phyloP scores from a whole-genome alignment of 2,329 filamentous ascomycete species.

The Botryosphaeria dothidea region DNA sequence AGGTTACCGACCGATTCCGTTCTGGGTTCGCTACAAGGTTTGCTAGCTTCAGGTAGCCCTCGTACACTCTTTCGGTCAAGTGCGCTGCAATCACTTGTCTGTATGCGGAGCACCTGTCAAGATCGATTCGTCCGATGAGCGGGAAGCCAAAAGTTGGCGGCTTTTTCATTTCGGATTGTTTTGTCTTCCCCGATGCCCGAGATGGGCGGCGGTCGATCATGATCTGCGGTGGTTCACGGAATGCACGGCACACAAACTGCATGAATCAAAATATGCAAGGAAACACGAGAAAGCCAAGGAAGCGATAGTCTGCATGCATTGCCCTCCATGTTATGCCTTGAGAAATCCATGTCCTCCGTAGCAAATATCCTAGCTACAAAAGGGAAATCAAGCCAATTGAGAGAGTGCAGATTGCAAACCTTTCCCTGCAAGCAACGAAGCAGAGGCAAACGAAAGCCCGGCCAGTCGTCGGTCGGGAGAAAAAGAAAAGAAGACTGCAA shows the following conservation, averaged over 20 bases:
- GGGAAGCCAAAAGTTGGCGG: background rate
- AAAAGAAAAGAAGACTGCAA: slow-evolving; percentile 8
- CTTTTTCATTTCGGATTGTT: background rate
- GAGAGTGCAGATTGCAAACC: background rate
- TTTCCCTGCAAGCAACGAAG: background rate
- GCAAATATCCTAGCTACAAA: background rate
- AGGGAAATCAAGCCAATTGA: background rate
- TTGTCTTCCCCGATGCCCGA: background rate
- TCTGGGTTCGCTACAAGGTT: too few species aligned
- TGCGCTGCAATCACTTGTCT: too few species aligned
- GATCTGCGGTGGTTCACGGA: background rate
- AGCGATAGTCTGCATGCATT: slow-evolving; percentile 2
- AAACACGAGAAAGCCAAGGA: background rate
- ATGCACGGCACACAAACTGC: background rate
- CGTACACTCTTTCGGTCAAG: too few species aligned
- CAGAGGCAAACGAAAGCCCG: background rate
- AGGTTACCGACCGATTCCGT: too few species aligned
- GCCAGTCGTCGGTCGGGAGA: background rate
- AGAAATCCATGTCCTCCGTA: background rate
- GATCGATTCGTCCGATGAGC: too few species aligned
- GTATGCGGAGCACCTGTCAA: too few species aligned
- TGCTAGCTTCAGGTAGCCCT: too few species aligned
- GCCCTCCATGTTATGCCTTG: background rate
- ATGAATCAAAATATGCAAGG: background rate
- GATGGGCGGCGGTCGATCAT: background rate